A percentile compares a stretch with the other conserved stretches of the same genome.
These are phyloP conservation scores for Arabidopsis lyrata DNA, from an alignment of 441 rosid genomes.

Conservation along the genomic window DNA sequence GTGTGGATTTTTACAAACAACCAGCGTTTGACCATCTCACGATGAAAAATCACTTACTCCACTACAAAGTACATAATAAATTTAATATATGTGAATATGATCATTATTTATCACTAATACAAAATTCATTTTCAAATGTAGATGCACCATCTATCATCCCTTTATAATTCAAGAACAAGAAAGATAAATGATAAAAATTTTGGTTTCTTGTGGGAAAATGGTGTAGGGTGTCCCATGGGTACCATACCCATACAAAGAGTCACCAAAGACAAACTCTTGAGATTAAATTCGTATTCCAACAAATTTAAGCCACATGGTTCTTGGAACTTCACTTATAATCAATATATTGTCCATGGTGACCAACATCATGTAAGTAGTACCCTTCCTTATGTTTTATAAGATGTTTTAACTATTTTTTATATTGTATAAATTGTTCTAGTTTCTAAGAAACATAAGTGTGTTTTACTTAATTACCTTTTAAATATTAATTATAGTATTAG, in stretches of 20 bases:
- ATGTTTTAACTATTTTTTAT: not conserved
- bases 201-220: slow-evolving; percentile 13
- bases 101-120: not conserved
- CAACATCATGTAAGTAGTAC: slow-evolving; percentile 3
- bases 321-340: slow-evolving; percentile 14
- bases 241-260: not conserved
- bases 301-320: not conserved
- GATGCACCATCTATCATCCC: not conserved
- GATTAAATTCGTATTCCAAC: not conserved
- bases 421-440: not conserved
- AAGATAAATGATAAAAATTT: not conserved
- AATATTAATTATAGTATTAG: too few species aligned
- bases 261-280: not conserved
- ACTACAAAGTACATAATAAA: not conserved
- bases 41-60: not conserved
- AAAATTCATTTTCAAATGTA: not conserved
- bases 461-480: not conserved
- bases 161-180: not conserved
- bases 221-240: slow-evolving; percentile 5
- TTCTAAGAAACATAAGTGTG: not conserved
- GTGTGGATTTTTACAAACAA: slow-evolving; percentile 19
- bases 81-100: not conserved
- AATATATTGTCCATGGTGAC: not conserved
- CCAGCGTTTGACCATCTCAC: not conserved
- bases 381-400: not conserved